Conservation (phyloP, 108 stramenopile genomes). For the Licmophora abbreviata region DNA sequence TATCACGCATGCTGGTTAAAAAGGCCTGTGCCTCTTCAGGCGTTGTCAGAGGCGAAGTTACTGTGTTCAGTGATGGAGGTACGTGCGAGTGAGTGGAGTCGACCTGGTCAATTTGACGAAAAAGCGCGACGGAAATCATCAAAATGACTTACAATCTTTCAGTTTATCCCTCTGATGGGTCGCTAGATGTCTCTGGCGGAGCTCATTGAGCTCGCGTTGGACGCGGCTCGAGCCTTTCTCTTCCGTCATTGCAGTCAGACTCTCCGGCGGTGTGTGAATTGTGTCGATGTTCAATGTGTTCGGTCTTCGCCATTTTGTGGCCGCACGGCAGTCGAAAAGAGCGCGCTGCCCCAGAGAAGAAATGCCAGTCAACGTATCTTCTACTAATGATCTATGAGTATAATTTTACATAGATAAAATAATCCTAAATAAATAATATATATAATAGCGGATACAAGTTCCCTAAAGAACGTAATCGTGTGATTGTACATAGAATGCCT, state of each 20-base stretch:
- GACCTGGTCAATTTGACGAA: neutral
- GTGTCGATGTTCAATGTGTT: no score
- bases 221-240: slow-evolving; percentile 1
- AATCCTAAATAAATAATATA: no score
- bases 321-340: no score
- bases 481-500: no score
- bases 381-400: no score
- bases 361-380: no score
- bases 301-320: no score
- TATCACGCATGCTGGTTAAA: slow-evolving; percentile 28
- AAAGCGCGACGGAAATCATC: neutral
- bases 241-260: neutral
- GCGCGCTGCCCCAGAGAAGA: neutral
- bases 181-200: slow-evolving; percentile 29
- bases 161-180: slow-evolving; percentile 25
- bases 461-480: no score
- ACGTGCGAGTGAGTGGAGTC: neutral
- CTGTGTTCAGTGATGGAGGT: neutral
- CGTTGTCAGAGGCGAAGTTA: slow-evolving; percentile 30
- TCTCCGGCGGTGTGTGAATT: neutral
- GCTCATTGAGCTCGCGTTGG: slow-evolving; percentile 26
- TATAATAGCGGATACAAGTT: no score
- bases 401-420: no score
- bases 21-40: slow-evolving; percentile 45
- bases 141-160: slow-evolving; percentile 34